phyloP scores from a whole-genome alignment of 2,329 filamentous ascomycete genomes.

The Penicillium brasilianum region DNA sequence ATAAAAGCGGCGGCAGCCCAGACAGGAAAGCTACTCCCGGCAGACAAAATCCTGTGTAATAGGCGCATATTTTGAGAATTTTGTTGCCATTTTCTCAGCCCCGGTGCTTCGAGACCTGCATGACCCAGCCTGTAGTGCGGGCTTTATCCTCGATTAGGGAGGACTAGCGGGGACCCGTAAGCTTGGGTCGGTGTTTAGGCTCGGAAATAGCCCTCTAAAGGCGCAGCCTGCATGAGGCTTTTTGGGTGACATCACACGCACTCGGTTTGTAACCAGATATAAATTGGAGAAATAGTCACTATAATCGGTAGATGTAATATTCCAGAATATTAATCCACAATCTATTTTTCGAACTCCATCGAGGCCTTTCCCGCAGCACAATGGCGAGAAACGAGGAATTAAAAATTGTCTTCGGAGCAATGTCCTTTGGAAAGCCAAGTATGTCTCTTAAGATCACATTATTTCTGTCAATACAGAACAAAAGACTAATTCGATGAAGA shows the following conservation, averaged over 20 bases:
- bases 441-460: conserved; percentile 2
- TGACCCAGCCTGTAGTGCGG: neutral
- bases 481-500: neutral
- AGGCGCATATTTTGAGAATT: neutral
- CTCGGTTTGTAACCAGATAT: neutral
- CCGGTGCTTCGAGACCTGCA: neutral
- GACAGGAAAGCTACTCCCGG: no score
- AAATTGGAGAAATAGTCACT: neutral
- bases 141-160: neutral
- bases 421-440: conserved; percentile 45
- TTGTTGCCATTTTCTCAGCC: neutral
- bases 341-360: neutral
- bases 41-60: no score
- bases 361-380: neutral
- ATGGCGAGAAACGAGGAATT: conserved; percentile 11
- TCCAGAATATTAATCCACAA: neutral
- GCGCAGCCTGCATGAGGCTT: neutral
- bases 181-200: neutral
- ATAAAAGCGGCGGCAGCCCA: no score
- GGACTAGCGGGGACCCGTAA: neutral
- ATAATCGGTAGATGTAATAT: neutral
- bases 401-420: conserved; percentile 42
- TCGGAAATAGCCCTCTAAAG: neutral
- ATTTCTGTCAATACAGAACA: neutral
- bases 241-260: neutral